These are phyloP conservation scores for Babesia caballi DNA, from an alignment of 169 alveolate species.

Conservation along the genomic window DNA sequence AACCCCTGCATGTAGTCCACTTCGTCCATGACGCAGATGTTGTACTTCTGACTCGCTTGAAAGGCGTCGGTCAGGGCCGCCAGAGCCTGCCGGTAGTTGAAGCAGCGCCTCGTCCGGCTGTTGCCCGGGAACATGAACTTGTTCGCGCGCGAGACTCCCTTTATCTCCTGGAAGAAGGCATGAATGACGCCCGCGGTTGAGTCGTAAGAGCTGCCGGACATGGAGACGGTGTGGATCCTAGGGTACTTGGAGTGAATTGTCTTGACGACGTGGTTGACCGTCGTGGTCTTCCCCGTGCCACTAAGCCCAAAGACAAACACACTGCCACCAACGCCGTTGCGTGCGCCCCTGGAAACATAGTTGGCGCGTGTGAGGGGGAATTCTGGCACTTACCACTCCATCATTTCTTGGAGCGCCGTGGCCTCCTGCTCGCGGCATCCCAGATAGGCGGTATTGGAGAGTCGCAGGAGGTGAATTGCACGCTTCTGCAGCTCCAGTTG, in stretches of 20 bases:
- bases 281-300: slow-evolving; percentile 65
- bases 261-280: slow-evolving; percentile 41
- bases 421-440: slow-evolving; percentile 54
- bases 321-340: slow-evolving; percentile 30
- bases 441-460: slow-evolving; percentile 42
- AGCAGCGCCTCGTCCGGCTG: neutral
- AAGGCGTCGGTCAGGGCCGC: neutral
- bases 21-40: slow-evolving; percentile 53
- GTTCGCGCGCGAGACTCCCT: neutral
- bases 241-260: neutral
- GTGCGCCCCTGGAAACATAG: slow-evolving; percentile 13
- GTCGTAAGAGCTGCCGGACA: slow-evolving; percentile 34
- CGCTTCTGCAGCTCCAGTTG: slow-evolving; percentile 35
- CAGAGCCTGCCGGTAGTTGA: neutral
- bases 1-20: slow-evolving; percentile 54
- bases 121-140: neutral
- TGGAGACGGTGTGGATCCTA: neutral
- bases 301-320: slow-evolving; percentile 58
- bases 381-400: slow-evolving; percentile 18
- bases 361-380: no score
- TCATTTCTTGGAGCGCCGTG: slow-evolving; percentile 2
- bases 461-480: slow-evolving; percentile 49
- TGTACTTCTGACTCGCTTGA: neutral
- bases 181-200: neutral
- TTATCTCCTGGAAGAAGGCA: neutral